A percentile compares a stretch with the other conserved stretches of the same genome.
phyloP scores from a whole-genome alignment of 306 rosid genomes.

The Pyrus communis region DNA sequence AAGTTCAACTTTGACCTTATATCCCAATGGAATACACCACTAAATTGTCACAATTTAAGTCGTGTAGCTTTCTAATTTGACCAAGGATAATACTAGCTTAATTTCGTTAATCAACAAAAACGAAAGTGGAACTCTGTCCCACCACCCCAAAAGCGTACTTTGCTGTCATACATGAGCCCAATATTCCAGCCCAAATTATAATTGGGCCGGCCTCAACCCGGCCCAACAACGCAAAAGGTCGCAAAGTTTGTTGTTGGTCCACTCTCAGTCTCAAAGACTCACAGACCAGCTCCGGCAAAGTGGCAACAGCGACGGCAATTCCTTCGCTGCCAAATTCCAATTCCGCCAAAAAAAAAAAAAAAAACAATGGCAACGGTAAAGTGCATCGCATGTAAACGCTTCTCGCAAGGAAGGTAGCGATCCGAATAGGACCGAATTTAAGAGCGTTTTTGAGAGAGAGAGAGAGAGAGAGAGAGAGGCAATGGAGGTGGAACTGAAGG shows the following conservation, averaged over 20 bases:
- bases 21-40: too few relatives aligned
- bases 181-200: not conserved
- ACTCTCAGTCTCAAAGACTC: not conserved
- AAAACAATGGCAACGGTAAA: not conserved
- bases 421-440: not conserved
- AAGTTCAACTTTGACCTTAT: too few relatives aligned
- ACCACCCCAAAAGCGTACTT: too few relatives aligned
- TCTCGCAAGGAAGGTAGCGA: not conserved
- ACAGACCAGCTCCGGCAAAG: not conserved
- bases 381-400: not conserved
- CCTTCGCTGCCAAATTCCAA: not conserved
- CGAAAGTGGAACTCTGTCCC: too few relatives aligned
- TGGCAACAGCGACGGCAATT: not conserved
- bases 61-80: too few relatives aligned
- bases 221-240: not conserved
- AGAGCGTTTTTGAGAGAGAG: not conserved
- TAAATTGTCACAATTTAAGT: too few relatives aligned
- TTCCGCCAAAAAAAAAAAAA: too few relatives aligned
- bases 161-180: not conserved
- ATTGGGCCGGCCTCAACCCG: not conserved
- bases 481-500: slow-evolving; percentile 72
- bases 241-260: not conserved
- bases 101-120: too few relatives aligned
- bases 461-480: slow-evolving; percentile 6
- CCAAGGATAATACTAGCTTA: too few relatives aligned